phyloP scores from a whole-genome alignment of 139 green algal species.

The Pedinophyceae sp. region DNA sequence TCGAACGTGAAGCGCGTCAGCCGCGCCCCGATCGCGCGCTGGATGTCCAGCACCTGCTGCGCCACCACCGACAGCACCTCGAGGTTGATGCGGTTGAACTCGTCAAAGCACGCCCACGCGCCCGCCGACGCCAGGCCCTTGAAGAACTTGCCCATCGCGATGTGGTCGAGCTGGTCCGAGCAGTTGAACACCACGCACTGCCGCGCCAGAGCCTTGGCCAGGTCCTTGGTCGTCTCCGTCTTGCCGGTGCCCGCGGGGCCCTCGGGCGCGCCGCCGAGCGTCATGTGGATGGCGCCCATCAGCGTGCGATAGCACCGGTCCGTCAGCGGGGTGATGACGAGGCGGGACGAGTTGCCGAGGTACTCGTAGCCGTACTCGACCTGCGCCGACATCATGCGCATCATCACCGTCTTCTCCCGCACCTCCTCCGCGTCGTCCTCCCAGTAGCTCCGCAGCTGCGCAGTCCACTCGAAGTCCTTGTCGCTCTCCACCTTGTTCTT shows the following conservation, averaged over 20 bases:
- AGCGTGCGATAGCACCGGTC: constrained; percentile 39
- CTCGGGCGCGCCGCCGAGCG: constrained; percentile 36
- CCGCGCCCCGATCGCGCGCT: constrained; percentile 2
- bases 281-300: constrained; percentile 44
- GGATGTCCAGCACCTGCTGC: constrained; percentile 25
- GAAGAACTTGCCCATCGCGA: constrained; percentile 28
- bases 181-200: constrained; percentile 35
- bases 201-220: constrained; percentile 15
- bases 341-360: constrained; percentile 37
- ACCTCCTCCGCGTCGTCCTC: constrained; percentile 9
- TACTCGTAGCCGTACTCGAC: constrained; percentile 45
- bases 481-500: constrained; percentile 2
- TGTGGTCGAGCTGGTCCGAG: constrained; percentile 21
- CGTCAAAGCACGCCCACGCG: constrained; percentile 26
- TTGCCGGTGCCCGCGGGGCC: constrained; percentile 19
- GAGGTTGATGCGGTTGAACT: constrained; percentile 33
- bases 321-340: constrained; percentile 48
- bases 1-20: constrained; percentile 6
- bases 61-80: constrained; percentile 41
- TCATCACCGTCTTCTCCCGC: constrained; percentile 3
- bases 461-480: constrained; percentile 16
- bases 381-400: constrained; percentile 6
- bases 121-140: constrained; percentile 17
- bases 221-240: constrained; percentile 1
- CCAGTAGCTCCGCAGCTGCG: constrained; percentile 22